These are phyloP conservation scores for Sinapis alba DNA, from an alignment of 441 rosid species.

Conservation along the genomic window DNA sequence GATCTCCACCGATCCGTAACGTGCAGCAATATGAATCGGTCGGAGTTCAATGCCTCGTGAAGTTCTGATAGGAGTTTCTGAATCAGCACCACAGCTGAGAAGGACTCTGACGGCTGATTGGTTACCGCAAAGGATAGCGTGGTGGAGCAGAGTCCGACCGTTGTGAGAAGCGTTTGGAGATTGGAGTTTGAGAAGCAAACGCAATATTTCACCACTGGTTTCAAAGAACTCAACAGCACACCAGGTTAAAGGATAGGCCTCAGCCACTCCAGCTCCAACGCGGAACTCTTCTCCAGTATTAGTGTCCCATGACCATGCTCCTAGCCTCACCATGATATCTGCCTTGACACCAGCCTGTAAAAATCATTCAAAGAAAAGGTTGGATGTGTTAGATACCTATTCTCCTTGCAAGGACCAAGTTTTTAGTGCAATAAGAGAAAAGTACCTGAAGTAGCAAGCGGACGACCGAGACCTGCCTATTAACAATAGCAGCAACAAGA, in stretches of 20 bases:
- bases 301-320: conserved; percentile 98
- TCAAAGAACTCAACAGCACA: conserved; percentile 96
- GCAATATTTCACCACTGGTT: conserved; percentile 72
- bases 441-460: conserved; percentile 73
- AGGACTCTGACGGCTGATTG: conserved; percentile 76
- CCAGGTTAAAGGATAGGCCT: conserved; percentile 88
- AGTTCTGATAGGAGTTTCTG: conserved; percentile 57
- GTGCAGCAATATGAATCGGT: conserved; percentile 88
- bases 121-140: conserved; percentile 86
- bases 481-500: conserved; percentile 84
- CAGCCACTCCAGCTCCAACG: conserved; percentile 97
- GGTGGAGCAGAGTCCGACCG: conserved; percentile 93
- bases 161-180: conserved; percentile 53
- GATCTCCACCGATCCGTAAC: conserved; percentile 56
- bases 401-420: background rate
- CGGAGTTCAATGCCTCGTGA: conserved; percentile 55
- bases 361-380: conserved; percentile 31
- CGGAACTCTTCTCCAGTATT: conserved; percentile 87
- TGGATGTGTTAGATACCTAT: conserved; percentile 21
- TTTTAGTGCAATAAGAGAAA: background rate
- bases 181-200: conserved; percentile 58
- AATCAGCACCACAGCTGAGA: conserved; percentile 61
- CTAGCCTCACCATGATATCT: conserved; percentile 69
- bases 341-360: conserved; percentile 68
- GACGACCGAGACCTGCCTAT: conserved; percentile 77